These are phyloP conservation scores for Xylariaceae sp. DNA, from an alignment of 2,329 filamentous ascomycete genomes.

Conservation along the genomic window DNA sequence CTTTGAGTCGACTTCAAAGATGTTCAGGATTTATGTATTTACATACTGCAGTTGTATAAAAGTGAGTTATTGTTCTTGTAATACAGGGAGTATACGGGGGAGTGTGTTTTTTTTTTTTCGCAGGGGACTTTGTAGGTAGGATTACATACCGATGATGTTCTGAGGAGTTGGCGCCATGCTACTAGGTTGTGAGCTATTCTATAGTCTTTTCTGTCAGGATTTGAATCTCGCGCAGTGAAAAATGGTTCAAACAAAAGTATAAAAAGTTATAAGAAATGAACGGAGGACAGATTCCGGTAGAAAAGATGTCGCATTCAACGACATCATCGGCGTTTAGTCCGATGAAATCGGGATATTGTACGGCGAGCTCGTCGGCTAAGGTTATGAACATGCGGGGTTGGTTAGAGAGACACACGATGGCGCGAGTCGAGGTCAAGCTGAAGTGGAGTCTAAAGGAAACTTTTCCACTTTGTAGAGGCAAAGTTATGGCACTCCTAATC, in stretches of 20 bases:
- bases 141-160: constrained; percentile 27
- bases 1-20: too few relatives aligned
- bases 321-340: constrained; percentile 1
- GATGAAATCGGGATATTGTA: constrained; percentile 4
- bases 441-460: too few relatives aligned
- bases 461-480: too few relatives aligned
- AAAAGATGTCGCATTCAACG: background rate
- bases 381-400: constrained; percentile 9
- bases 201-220: background rate
- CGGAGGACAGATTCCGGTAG: background rate
- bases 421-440: too few relatives aligned
- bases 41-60: too few relatives aligned
- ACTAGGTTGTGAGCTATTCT: background rate
- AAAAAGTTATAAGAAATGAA: background rate
- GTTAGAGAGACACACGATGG: too few relatives aligned
- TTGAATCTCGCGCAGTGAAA: background rate
- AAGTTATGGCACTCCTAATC: too few relatives aligned
- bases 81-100: too few relatives aligned
- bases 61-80: too few relatives aligned
- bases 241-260: background rate
- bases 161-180: constrained; percentile 27
- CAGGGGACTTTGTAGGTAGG: too few relatives aligned
- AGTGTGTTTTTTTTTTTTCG: too few relatives aligned
- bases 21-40: too few relatives aligned
- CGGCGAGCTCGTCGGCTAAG: constrained; percentile 7